Evolutionary conservation across 805 yeast species (phyloP).

Genomic region (Candida golubevii): DNA sequence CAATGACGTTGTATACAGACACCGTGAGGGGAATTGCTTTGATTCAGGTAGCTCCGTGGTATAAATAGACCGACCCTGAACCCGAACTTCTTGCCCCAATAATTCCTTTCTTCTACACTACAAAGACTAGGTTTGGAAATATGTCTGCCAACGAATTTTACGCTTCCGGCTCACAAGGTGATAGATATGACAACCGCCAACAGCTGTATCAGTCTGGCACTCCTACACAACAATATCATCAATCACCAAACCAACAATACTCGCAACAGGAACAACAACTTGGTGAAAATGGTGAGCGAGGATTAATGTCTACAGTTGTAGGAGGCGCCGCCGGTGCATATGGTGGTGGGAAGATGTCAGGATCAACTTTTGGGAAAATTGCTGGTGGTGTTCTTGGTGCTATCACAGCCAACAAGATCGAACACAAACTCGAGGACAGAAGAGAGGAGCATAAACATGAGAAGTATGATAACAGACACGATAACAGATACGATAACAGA

Average conservation of each 20-base stretch:
- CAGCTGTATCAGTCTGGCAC: too few relatives aligned
- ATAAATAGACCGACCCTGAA: too few relatives aligned
- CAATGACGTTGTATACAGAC: too few relatives aligned
- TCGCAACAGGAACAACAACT: slow-evolving; percentile 12
- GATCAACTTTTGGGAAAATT: slow-evolving; percentile 40
- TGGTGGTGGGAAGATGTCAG: slow-evolving; percentile 25
- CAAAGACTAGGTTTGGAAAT: too few relatives aligned
- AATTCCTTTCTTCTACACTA: too few relatives aligned
- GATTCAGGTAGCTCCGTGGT: too few relatives aligned
- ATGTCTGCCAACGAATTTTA: slow-evolving; percentile 61
- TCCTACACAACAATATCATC: background rate
- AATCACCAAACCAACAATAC: too few relatives aligned
- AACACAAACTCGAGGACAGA: slow-evolving; percentile 32
- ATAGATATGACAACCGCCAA: slow-evolving; percentile 9
- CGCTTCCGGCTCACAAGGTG: slow-evolving; percentile 35
- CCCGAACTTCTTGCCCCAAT: too few relatives aligned
- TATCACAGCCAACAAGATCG: slow-evolving; percentile 47
- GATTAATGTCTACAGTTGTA: slow-evolving; percentile 23
- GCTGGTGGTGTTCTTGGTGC: slow-evolving; percentile 58
- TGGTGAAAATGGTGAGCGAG: slow-evolving; percentile 24
- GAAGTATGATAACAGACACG: background rate
- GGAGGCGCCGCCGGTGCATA: slow-evolving; percentile 39
- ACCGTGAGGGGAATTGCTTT: too few relatives aligned
- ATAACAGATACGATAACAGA: slow-evolving; percentile 5
- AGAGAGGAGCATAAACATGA: slow-evolving; percentile 5